Percentiles rank a stretch among this genome's conserved stretches.
Conservation (phyloP, 306 rosid genomes). For the Macrotyloma uniflorum region DNA sequence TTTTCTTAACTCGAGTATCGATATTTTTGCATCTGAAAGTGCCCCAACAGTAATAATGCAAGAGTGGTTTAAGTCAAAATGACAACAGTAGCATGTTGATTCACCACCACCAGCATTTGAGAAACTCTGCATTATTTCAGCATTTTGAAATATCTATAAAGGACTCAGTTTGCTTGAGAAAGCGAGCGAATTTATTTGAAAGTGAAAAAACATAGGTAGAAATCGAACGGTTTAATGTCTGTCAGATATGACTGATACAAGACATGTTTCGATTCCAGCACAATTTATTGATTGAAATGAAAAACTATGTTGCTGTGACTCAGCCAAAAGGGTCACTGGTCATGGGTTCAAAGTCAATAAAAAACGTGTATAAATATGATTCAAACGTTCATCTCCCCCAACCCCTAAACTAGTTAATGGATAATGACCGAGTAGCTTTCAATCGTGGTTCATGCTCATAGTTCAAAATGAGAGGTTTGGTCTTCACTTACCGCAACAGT, state of each 20-base stretch:
- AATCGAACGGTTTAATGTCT: background rate
- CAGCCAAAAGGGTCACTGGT: background rate
- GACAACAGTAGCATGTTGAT: background rate
- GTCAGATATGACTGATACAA: background rate
- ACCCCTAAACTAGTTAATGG: slow-evolving; percentile 3
- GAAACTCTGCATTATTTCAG: background rate
- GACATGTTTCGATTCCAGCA: background rate
- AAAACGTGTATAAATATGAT: slow-evolving; percentile 28
- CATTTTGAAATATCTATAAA: too few relatives aligned
- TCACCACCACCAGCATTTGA: background rate
- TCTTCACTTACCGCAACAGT: slow-evolving; percentile 45
- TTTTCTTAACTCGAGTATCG: background rate
- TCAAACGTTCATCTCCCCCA: slow-evolving; percentile 44
- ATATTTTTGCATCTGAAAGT: background rate
- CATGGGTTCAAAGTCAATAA: slow-evolving; percentile 34
- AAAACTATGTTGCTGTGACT: background rate
- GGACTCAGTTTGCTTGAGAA: too few relatives aligned
- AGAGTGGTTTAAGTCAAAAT: background rate
- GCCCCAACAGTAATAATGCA: background rate
- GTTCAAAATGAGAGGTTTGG: slow-evolving; percentile 44
- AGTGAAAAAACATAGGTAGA: slow-evolving; percentile 14
- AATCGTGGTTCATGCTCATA: background rate
- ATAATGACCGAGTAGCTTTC: slow-evolving; percentile 19
- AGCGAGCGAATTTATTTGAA: background rate
- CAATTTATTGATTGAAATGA: background rate